Evolutionary conservation across 2,329 filamentous ascomycete species (phyloP).

Genomic region (Epichloe baconii): DNA sequence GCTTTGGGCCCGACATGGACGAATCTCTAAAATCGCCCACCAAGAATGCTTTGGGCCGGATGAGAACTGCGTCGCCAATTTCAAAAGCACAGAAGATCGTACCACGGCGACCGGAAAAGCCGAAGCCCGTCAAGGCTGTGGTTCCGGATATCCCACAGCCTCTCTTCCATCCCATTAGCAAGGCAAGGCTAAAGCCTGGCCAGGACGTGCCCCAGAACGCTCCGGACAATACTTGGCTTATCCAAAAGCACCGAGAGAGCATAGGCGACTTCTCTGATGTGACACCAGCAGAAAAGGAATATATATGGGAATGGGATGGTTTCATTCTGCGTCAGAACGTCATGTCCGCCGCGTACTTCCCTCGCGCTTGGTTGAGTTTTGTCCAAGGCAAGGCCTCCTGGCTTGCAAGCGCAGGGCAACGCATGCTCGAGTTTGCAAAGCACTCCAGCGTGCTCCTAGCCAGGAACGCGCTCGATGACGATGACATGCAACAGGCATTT

Average conservation of each 20-base stretch:
- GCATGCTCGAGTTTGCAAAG: slow-evolving; percentile 41
- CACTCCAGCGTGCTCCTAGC: slow-evolving; percentile 38
- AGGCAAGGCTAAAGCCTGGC: slow-evolving; percentile 35
- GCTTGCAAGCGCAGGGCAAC: slow-evolving; percentile 34
- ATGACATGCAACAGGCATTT: slow-evolving; percentile 29
- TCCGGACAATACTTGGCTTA: slow-evolving; percentile 39
- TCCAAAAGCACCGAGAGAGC: slow-evolving; percentile 45
- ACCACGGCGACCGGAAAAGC: slow-evolving; percentile 6
- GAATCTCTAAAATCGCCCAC: slow-evolving; percentile 14
- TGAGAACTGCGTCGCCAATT: slow-evolving; percentile 13
- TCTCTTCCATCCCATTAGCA: slow-evolving; percentile 45
- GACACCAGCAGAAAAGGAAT: slow-evolving; percentile 40
- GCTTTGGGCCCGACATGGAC: slow-evolving; percentile 24
- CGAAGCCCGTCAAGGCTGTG: slow-evolving; percentile 19
- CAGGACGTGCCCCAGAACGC: slow-evolving; percentile 30
- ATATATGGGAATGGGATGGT: slow-evolving; percentile 44
- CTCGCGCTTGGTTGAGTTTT: slow-evolving; percentile 39
- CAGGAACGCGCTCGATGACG: slow-evolving; percentile 32
- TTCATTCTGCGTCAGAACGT: slow-evolving; percentile 39
- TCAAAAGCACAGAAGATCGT: slow-evolving; percentile 7
- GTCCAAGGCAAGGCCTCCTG: slow-evolving; percentile 36
- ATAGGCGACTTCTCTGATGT: slow-evolving; percentile 45
- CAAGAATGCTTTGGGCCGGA: slow-evolving; percentile 11
- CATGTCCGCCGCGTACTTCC: slow-evolving; percentile 38
- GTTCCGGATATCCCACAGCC: slow-evolving; percentile 38